phyloP scores from a whole-genome alignment of 257 asterid species.

The Penstemon davidsonii region DNA sequence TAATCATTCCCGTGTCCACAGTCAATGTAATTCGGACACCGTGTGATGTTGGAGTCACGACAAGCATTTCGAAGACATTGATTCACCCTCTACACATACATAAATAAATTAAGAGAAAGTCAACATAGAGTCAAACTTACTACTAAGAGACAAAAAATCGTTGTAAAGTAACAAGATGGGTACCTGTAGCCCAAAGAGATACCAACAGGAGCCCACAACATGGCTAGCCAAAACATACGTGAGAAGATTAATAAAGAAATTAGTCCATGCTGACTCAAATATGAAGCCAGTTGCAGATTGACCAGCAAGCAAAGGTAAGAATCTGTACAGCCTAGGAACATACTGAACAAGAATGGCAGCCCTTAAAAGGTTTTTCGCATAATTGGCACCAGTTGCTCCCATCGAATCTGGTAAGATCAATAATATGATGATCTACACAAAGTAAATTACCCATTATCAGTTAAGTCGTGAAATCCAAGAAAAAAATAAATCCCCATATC shows the following conservation, averaged over 20 bases:
- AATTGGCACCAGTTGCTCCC: constrained; percentile 61
- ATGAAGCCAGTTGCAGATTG: constrained; percentile 74
- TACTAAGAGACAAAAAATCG: background rate
- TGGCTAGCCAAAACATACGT: constrained; percentile 70
- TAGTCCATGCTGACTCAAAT: constrained; percentile 88
- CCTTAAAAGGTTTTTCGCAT: constrained; percentile 63
- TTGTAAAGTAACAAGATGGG: background rate
- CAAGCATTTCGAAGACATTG: too few relatives aligned
- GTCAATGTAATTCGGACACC: too few relatives aligned
- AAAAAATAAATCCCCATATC: too few relatives aligned
- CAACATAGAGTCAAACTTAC: background rate
- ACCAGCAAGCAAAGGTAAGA: constrained; percentile 71
- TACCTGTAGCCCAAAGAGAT: constrained; percentile 87
- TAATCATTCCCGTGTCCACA: too few relatives aligned
- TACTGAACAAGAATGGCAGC: constrained; percentile 68
- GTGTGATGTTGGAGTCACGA: too few relatives aligned
- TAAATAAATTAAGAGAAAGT: constrained; percentile 12
- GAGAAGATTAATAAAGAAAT: constrained; percentile 72
- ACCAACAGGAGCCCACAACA: constrained; percentile 90
- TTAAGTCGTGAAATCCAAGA: too few relatives aligned
- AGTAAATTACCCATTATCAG: constrained; percentile 23
- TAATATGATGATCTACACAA: constrained; percentile 62
- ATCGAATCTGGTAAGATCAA: constrained; percentile 47
- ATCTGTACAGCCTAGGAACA: constrained; percentile 70
- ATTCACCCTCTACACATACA: too few relatives aligned